Percentiles rank a stretch among this genome's conserved stretches.
phyloP scores from a whole-genome alignment of 2,329 filamentous ascomycete genomes.

The Aspergillus sergii region DNA sequence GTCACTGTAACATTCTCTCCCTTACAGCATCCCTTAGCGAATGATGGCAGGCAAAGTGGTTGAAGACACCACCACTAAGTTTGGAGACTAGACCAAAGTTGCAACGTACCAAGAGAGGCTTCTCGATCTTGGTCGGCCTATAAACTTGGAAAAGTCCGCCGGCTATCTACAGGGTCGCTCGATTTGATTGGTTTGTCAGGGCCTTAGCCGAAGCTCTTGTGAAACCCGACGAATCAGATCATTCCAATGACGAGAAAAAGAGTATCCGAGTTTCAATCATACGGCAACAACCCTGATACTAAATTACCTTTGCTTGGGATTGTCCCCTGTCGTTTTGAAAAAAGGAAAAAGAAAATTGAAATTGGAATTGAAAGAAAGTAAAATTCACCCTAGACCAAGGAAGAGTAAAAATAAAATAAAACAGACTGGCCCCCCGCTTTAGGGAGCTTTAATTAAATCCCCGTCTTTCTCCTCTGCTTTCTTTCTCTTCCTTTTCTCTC shows the following conservation, averaged over 20 bases:
- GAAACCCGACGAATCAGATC: conserved; percentile 25
- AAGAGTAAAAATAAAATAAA: not conserved
- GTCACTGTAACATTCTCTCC: not conserved
- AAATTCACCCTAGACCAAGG: not conserved
- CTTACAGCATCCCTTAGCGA: not conserved
- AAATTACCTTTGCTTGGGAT: no score
- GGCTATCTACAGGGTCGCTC: not conserved
- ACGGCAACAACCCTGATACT: conserved; percentile 5
- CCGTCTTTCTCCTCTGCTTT: conserved; percentile 12
- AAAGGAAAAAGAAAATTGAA: not conserved
- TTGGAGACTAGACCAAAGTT: not conserved
- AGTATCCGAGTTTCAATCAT: conserved; percentile 6
- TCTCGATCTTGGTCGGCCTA: not conserved
- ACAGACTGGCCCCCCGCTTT: conserved; percentile 9
- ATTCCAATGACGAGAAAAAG: conserved; percentile 7
- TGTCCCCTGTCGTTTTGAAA: no score
- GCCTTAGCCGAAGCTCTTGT: conserved; percentile 15
- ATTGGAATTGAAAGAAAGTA: not conserved
- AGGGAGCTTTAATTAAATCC: conserved; percentile 14
- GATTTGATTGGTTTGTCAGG: not conserved
- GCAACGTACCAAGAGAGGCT: not conserved
- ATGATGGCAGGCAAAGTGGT: not conserved
- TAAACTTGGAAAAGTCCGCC: not conserved
- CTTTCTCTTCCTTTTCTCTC: conserved; percentile 14
- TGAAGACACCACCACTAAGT: not conserved